These are phyloP conservation scores for Heracleum sosnowskyi DNA, from an alignment of 129 eudicot genomes.

Conservation along the genomic window DNA sequence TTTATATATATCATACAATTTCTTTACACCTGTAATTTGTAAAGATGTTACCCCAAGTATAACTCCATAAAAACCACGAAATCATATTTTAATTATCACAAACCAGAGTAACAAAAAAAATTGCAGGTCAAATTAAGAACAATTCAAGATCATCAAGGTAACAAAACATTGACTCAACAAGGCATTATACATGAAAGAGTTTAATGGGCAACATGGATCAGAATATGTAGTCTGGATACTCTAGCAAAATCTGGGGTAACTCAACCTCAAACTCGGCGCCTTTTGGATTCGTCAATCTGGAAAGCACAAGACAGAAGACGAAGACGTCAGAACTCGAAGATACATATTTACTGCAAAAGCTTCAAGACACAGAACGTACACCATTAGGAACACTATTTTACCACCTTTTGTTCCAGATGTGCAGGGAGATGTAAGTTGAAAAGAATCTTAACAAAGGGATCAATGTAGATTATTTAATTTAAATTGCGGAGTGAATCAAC, in stretches of 20 bases:
- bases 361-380: no score
- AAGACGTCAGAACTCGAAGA: background rate
- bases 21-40: no score
- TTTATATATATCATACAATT: no score
- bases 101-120: no score
- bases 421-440: background rate
- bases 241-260: constrained; percentile 56
- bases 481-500: no score
- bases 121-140: no score
- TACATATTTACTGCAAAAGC: background rate
- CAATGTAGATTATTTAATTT: no score
- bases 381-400: background rate
- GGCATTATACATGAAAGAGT: background rate
- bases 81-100: no score
- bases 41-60: no score
- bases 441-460: no score
- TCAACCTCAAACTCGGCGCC: constrained; percentile 58
- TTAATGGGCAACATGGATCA: constrained; percentile 16
- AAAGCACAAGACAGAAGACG: constrained; percentile 9
- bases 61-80: no score
- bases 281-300: constrained; percentile 53
- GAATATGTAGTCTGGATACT: constrained; percentile 73
- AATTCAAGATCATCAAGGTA: no score
- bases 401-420: background rate
- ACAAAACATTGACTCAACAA: background rate